phyloP scores from a whole-genome alignment of 179 eudicot species.

The Beta macrorhiza region DNA sequence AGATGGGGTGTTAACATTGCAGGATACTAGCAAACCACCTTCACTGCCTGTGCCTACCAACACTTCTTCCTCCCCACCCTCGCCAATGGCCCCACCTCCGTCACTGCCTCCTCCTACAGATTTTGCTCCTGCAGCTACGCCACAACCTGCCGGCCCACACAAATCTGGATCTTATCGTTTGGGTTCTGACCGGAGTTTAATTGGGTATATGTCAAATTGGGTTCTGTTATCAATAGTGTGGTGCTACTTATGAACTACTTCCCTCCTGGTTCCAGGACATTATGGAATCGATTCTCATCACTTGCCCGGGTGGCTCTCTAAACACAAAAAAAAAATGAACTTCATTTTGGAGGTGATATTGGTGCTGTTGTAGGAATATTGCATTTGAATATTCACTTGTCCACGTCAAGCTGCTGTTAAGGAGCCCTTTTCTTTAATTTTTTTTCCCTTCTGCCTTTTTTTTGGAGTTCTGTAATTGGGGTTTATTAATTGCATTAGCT shows the following conservation, averaged over 20 bases:
- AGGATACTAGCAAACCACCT: constrained; percentile 11
- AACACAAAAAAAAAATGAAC: too few relatives aligned
- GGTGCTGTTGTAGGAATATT: constrained; percentile 3
- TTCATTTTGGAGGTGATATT: not conserved
- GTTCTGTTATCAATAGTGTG: constrained; percentile 17
- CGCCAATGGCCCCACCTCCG: constrained; percentile 25
- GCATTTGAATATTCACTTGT: not conserved
- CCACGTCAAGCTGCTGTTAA: not conserved
- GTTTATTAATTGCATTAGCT: not conserved
- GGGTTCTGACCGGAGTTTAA: not conserved
- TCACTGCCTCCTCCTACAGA: constrained; percentile 19
- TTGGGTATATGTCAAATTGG: not conserved
- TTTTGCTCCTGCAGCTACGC: constrained; percentile 35
- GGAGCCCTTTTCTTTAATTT: not conserved
- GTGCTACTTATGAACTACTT: constrained; percentile 2
- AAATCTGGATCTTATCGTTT: constrained; percentile 24
- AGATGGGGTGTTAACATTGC: constrained; percentile 43
- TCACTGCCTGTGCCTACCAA: constrained; percentile 22
- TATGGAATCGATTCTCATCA: too few relatives aligned
- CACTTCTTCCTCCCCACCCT: constrained; percentile 14
- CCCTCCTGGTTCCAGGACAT: too few relatives aligned
- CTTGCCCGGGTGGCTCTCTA: too few relatives aligned
- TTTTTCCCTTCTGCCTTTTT: not conserved
- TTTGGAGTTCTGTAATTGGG: not conserved
- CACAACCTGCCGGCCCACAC: constrained; percentile 27